Percentiles rank a stretch among this genome's conserved stretches.
These are phyloP conservation scores for Solanum chmielewskii DNA, from an alignment of 257 asterid genomes.

Conservation along the genomic window DNA sequence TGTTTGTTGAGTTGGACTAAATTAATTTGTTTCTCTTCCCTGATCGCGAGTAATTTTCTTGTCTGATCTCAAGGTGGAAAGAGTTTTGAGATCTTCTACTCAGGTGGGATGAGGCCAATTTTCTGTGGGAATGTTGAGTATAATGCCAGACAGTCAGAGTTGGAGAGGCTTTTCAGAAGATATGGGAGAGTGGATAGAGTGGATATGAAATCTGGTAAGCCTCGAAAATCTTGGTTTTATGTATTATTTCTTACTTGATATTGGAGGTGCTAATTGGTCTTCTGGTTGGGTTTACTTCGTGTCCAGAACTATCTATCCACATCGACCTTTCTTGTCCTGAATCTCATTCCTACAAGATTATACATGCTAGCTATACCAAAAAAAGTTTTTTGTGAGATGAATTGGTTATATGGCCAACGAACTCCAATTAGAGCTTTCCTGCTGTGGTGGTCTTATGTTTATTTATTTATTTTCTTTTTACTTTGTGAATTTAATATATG, in stretches of 20 bases:
- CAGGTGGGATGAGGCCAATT: slow-evolving; percentile 52
- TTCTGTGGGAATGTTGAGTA: slow-evolving; percentile 75
- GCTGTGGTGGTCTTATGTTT: background rate
- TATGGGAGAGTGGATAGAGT: slow-evolving; percentile 75
- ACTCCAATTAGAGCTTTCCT: background rate
- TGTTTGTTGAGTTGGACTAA: background rate
- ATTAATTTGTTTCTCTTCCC: background rate
- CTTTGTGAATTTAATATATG: background rate
- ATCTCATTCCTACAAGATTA: background rate
- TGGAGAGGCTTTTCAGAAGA: slow-evolving; percentile 69
- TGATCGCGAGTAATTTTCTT: background rate
- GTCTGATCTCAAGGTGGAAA: background rate
- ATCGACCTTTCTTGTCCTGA: background rate
- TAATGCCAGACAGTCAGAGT: slow-evolving; percentile 75
- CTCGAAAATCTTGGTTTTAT: background rate
- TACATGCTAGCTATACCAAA: background rate
- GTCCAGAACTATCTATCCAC: background rate
- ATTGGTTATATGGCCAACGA: background rate
- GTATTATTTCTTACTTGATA: background rate
- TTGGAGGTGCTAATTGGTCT: background rate
- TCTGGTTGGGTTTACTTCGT: background rate
- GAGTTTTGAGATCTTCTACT: background rate
- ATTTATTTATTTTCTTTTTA: background rate
- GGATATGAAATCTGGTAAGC: slow-evolving; percentile 81
- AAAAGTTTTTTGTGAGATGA: background rate